Percentiles rank a stretch among this genome's conserved stretches.
Conservation (phyloP, 2,329 filamentous ascomycete species). For the Cyclaneusma minus region DNA sequence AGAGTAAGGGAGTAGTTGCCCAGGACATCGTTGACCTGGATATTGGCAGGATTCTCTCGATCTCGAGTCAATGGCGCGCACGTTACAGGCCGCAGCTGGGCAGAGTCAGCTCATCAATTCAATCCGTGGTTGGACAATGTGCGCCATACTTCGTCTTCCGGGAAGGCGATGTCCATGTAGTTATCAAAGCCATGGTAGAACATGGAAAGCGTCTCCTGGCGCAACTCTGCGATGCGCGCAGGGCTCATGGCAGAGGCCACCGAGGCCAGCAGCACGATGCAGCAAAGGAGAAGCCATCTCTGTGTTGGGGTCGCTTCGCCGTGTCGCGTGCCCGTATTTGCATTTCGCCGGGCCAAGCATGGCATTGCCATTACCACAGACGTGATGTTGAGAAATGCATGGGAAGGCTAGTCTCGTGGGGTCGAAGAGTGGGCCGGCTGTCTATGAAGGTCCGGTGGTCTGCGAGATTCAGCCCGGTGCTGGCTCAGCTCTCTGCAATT, state of each 20-base stretch:
- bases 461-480: no score
- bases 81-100: conserved; percentile 74
- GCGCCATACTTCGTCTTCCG: conserved; percentile 67
- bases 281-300: no score
- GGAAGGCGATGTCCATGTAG: conserved; percentile 88
- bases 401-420: no score
- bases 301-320: no score
- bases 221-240: conserved; percentile 36
- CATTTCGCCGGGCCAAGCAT: no score
- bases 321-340: no score
- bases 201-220: conserved; percentile 54
- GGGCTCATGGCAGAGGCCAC: conserved; percentile 30
- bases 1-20: conserved; percentile 95
- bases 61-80: conserved; percentile 78
- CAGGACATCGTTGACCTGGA: conserved; percentile 86
- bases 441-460: no score
- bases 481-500: no score
- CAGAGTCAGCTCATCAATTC: conserved; percentile 3
- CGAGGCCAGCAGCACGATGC: no score
- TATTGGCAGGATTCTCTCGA: conserved; percentile 58
- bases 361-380: no score
- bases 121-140: conserved; percentile 3
- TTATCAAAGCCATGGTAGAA: conserved; percentile 96
- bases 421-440: no score
- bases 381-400: no score